phyloP scores from a whole-genome alignment of 148 eudicot genomes.

The Rhododendron henanense region DNA sequence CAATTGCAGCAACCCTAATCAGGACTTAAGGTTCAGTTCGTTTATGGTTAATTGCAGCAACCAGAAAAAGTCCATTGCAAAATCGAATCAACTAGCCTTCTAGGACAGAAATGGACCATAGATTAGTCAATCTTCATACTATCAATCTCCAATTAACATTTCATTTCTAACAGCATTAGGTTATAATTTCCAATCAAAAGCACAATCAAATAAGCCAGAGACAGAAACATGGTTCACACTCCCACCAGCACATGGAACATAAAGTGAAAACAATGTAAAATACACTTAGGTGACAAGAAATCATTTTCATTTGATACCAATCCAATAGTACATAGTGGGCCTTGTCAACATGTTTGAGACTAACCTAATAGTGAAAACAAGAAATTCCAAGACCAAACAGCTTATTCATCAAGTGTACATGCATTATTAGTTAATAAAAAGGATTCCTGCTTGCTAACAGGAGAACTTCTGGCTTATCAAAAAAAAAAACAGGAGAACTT shows the following conservation, averaged over 20 bases:
- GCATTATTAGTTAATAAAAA: neutral
- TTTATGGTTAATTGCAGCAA: neutral
- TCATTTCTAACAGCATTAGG: neutral
- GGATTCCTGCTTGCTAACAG: conserved; percentile 11
- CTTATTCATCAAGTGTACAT: neutral
- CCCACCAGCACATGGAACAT: neutral
- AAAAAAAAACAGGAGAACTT: conserved; percentile 45
- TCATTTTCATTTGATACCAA: neutral
- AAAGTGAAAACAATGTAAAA: neutral
- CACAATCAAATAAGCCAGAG: neutral
- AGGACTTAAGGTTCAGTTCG: neutral
- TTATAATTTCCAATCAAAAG: neutral
- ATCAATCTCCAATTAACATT: neutral
- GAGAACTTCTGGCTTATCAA: conserved; percentile 41
- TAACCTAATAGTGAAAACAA: neutral
- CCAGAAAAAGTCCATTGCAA: neutral
- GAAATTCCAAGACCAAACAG: neutral
- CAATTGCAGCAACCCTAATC: neutral
- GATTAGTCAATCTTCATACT: neutral
- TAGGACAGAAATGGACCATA: neutral
- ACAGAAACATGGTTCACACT: neutral
- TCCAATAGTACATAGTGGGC: neutral
- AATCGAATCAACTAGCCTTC: neutral
- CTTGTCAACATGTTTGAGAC: neutral
- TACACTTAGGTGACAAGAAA: neutral